Evolutionary conservation across 1,139 yeast genomes (phyloP).

Genomic region (Geotrichum carabidarum): DNA sequence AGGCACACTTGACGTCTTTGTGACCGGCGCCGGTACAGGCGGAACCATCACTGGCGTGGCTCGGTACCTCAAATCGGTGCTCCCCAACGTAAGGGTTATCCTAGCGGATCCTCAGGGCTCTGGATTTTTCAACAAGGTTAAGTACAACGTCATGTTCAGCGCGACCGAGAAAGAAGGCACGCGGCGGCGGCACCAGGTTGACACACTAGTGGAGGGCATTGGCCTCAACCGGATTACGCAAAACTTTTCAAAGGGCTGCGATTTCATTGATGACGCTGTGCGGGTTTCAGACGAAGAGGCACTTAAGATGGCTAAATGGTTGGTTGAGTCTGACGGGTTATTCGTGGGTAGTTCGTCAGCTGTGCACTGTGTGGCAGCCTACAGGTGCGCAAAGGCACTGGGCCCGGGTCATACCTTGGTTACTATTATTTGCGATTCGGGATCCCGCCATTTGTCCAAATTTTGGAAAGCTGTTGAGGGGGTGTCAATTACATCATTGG

Average conservation of each 20-base stretch:
- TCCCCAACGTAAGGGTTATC: conserved; percentile 37
- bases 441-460: conserved; percentile 81
- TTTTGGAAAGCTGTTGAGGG: conserved; percentile 61
- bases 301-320: conserved; percentile 75
- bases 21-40: conserved; percentile 72
- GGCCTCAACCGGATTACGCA: conserved; percentile 83
- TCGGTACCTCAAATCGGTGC: conserved; percentile 51
- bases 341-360: conserved; percentile 92
- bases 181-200: conserved; percentile 91
- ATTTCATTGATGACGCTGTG: conserved; percentile 67
- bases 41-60: conserved; percentile 90
- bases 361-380: conserved; percentile 87
- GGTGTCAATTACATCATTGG: conserved; percentile 11
- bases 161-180: conserved; percentile 86
- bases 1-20: conserved; percentile 62
- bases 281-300: conserved; percentile 79
- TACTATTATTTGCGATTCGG: conserved; percentile 90
- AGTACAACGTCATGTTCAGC: conserved; percentile 91
- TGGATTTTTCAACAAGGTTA: conserved; percentile 79
- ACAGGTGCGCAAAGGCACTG: conserved; percentile 52
- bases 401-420: conserved; percentile 70
- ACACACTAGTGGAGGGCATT: conserved; percentile 88
- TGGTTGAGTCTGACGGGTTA: conserved; percentile 78
- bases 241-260: conserved; percentile 62
- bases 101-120: conserved; percentile 96